Evolutionary conservation across 257 asterid genomes (phyloP).

Genomic region (Solanum tarijense): DNA sequence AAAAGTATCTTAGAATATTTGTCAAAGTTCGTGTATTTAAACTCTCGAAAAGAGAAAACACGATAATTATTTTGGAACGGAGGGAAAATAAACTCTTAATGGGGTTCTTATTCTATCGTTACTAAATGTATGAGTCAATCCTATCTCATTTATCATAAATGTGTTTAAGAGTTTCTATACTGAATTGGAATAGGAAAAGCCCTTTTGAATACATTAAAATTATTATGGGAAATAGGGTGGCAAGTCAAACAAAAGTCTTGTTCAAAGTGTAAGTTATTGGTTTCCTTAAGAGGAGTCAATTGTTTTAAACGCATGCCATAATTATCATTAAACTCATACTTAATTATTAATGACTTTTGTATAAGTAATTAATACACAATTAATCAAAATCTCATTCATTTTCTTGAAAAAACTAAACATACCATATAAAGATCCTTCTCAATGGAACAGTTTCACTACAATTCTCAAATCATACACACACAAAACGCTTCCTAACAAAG

Average conservation of each 20-base stretch:
- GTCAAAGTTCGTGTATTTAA: neutral
- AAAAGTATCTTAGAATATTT: neutral
- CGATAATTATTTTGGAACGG: neutral
- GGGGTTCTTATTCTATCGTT: neutral
- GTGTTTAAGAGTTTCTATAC: neutral
- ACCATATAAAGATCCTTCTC: neutral
- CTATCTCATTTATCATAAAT: neutral
- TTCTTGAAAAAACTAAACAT: neutral
- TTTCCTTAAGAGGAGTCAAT: neutral
- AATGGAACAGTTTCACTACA: neutral
- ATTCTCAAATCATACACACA: neutral
- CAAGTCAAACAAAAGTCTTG: neutral
- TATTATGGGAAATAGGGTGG: neutral
- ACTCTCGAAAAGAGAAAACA: neutral
- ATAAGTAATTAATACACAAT: neutral
- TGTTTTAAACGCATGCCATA: neutral
- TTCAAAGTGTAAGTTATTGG: conserved; percentile 1
- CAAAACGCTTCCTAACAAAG: neutral
- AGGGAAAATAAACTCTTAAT: neutral
- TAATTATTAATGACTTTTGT: neutral
- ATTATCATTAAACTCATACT: neutral
- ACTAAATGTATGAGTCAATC: neutral
- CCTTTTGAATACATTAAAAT: neutral
- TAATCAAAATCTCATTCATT: neutral
- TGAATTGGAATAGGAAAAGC: neutral